Base-by-base conservation (phyloP, 129 eudicot species). In the Centrapalus pauciflorus region DNA sequence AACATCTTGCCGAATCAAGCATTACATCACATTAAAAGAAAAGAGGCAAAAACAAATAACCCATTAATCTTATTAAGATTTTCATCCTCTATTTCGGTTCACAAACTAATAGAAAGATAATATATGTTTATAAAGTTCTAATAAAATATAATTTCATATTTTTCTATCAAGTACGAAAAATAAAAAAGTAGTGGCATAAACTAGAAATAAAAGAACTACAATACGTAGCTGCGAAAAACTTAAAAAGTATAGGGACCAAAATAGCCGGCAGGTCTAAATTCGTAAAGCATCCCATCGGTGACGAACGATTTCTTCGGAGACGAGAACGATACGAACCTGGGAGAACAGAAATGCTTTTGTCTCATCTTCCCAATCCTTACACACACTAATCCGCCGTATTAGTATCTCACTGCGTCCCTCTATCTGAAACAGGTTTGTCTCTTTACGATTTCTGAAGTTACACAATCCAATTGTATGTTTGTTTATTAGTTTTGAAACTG, bases 241-340 rank as follows among this genome's bases (percentile, higher is more conserved):
- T 57, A 1, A 30, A 45, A 57, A 30, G 43, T 57, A 57, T n/a
- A 57, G 64, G 64, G 64, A 57, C 64, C 19, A 57, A 57, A 7
- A 0, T 16, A 7, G 64, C 34, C 29, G 64, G 32, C 28, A 56
- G 38, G 40, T 23, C 32, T 56, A 32, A 56, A 28, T 56, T 56
- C 14, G 63, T 13, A 29, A 52, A n/a, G n/a, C n/a, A 16, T 4
- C 51, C n/a, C 51, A 14, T 43, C 51, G 51, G 9, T 21, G 6
- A 45, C 52, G 52, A 5, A n/a, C 23, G 24, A 5, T 45, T 16
- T 19, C 24, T 46, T 46, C 54, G 17, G 6, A 16, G 54, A 46
- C 54, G 50, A 43, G 50, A 43, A 43, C 21, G 50, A 43, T 43
- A 43, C 50, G 50, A 43, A 43, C n/a, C 50, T 43, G 21, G 20